Base-by-base conservation (phyloP, 768 basidiomycete species). In the Mycena galopus region DNA sequence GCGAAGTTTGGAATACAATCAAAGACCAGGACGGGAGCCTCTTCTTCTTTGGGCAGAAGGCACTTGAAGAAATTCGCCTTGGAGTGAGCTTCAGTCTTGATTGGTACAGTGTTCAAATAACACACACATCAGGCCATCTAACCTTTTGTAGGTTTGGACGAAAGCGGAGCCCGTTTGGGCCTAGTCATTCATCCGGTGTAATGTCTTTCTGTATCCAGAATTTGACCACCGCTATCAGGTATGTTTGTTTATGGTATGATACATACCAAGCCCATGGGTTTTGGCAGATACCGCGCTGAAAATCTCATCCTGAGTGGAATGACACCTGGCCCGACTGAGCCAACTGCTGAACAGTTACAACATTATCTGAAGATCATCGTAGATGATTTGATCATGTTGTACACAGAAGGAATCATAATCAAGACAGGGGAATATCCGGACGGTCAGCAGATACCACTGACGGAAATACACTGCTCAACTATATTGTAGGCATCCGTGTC, bases 311-410 rank as follows among this genome's bases (percentile, higher is more conserved):
- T 80, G 0, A 32, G 60, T 3, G 58, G 33, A 10, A 73, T 77
- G 9, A 69, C 73, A 0, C 79, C 80, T 5, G 80, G 81, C 3
- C 80, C 81, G 4, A 77, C 57, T 0, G 81, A 82, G 44, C 81
- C 81, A 4, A 78, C 69, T 7, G 61, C 69, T 7, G 69, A 74
- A 3, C 75, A 81, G 37, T 71, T 82, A 8, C 81, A 82, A 64
- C 44, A 78, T 12, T 75, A 75, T 27, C 29, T 82, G 0, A 74
- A 69, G 35, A 59, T 78, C 11, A 65, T 79, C 51, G 79, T 81
- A 0, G 78, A 83, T 74, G 80, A 82, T 56, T 73, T 83, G 0
- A 5, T 79, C 12, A 62, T 53, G 27, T 63, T 83, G 0, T 81
- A 78, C 61, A 62, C 80, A 4, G 30, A 79, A 4, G 81, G 82